Evolutionary conservation across 1,284 basidiomycete genomes (phyloP).

Genomic region (Tilletia caries): DNA sequence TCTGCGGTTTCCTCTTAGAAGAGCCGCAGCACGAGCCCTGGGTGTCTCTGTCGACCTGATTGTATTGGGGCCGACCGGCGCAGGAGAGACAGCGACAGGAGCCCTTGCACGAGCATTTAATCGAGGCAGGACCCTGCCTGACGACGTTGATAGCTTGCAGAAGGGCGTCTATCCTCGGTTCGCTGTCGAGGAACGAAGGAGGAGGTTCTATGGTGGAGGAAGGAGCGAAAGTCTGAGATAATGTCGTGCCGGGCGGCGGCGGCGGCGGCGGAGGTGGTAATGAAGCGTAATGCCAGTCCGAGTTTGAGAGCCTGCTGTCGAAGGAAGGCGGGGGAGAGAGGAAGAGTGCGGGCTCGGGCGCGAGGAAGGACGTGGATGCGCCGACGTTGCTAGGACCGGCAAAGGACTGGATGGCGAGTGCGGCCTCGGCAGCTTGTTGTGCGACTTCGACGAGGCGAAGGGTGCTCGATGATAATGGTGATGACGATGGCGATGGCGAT

Average conservation of each 20-base stretch:
- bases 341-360: too few species aligned
- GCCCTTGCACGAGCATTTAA: slow-evolving; percentile 25
- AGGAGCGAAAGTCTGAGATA: neutral
- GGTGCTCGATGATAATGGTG: too few species aligned
- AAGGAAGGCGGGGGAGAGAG: too few species aligned
- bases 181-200: neutral
- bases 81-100: slow-evolving; percentile 31
- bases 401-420: neutral
- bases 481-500: too few species aligned
- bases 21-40: neutral
- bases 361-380: too few species aligned
- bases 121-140: neutral
- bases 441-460: neutral
- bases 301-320: too few species aligned
- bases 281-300: too few species aligned
- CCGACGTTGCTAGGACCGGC: neutral
- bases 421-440: neutral
- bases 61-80: slow-evolving; percentile 14
- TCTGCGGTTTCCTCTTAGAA: neutral
- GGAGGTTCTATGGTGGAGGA: neutral
- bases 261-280: too few species aligned
- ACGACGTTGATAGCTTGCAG: slow-evolving; percentile 11
- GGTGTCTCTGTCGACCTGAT: neutral
- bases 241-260: neutral
- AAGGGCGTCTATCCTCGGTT: neutral